A percentile compares a stretch with the other conserved stretches of the same genome.
Conservation (phyloP, 352 stramenopile species). For the Globisporangium iwayamae region DNA sequence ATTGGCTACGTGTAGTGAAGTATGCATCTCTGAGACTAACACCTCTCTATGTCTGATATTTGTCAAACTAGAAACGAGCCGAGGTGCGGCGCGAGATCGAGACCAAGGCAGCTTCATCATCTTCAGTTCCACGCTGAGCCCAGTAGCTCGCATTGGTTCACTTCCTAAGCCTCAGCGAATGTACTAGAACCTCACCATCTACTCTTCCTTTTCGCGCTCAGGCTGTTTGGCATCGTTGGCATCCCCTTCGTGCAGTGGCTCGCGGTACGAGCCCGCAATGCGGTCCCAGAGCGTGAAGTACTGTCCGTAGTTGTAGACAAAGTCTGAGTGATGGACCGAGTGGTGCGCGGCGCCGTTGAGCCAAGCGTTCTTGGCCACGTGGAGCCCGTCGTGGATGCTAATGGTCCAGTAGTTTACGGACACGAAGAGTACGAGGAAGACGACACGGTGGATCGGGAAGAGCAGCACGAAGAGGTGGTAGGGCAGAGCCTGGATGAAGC, state of each 20-base stretch:
- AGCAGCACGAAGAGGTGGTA: constrained; percentile 71
- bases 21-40: background rate
- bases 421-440: constrained; percentile 59
- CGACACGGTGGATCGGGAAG: constrained; percentile 54
- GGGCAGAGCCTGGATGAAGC: constrained; percentile 60
- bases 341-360: constrained; percentile 69
- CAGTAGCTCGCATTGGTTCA: background rate
- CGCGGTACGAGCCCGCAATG: constrained; percentile 57
- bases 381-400: constrained; percentile 66
- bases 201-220: constrained; percentile 5
- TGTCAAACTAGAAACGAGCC: background rate
- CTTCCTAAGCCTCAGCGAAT: background rate
- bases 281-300: constrained; percentile 79
- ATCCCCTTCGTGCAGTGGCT: constrained; percentile 25
- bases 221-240: background rate
- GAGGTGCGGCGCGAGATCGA: constrained; percentile 7
- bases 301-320: constrained; percentile 74
- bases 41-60: background rate
- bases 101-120: background rate
- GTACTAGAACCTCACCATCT: background rate
- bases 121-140: background rate
- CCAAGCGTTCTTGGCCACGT: constrained; percentile 53
- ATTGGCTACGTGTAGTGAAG: background rate
- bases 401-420: constrained; percentile 79
- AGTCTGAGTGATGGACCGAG: constrained; percentile 59